phyloP scores from a whole-genome alignment of 2,329 filamentous ascomycete species.

The Thelonectria olida region DNA sequence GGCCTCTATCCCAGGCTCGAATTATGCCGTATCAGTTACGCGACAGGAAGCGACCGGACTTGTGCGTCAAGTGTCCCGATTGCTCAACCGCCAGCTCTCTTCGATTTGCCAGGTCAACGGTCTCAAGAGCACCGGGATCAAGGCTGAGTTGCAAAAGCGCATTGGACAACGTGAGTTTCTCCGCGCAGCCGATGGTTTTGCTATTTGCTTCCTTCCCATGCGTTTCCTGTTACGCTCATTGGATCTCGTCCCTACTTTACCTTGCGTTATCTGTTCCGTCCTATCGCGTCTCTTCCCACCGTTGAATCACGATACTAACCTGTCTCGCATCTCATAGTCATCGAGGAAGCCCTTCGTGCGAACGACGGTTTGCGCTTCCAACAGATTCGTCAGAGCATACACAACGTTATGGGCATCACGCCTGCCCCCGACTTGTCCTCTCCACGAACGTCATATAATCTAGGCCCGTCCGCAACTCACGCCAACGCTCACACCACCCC shows the following conservation, averaged over 20 bases:
- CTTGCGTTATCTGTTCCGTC: not conserved
- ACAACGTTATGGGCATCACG: slow-evolving; percentile 45
- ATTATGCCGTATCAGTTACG: slow-evolving; percentile 40
- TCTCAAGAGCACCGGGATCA: slow-evolving; percentile 83
- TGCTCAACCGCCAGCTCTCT: slow-evolving; percentile 74
- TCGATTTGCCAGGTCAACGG: slow-evolving; percentile 79
- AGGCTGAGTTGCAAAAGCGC: slow-evolving; percentile 81
- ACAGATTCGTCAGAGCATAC: slow-evolving; percentile 55
- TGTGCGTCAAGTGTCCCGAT: slow-evolving; percentile 53
- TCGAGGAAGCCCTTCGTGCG: slow-evolving; percentile 49
- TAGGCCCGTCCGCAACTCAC: slow-evolving; percentile 15
- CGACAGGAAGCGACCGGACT: slow-evolving; percentile 56
- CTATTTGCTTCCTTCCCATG: not conserved
- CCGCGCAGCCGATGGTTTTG: not conserved
- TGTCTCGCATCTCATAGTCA: slow-evolving; percentile 45
- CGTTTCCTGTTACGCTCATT: not conserved
- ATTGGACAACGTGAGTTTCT: slow-evolving; percentile 77
- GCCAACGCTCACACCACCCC: slow-evolving; percentile 19
- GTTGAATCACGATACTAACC: slow-evolving; percentile 10
- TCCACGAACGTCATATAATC: slow-evolving; percentile 27
- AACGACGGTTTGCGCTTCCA: slow-evolving; percentile 53
- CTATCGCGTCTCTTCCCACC: not conserved
- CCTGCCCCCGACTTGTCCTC: slow-evolving; percentile 30
- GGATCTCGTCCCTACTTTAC: not conserved
- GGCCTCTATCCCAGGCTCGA: slow-evolving; percentile 24